These are phyloP conservation scores for Brassica carinata DNA, from an alignment of 345 rosid genomes.

Conservation along the genomic window DNA sequence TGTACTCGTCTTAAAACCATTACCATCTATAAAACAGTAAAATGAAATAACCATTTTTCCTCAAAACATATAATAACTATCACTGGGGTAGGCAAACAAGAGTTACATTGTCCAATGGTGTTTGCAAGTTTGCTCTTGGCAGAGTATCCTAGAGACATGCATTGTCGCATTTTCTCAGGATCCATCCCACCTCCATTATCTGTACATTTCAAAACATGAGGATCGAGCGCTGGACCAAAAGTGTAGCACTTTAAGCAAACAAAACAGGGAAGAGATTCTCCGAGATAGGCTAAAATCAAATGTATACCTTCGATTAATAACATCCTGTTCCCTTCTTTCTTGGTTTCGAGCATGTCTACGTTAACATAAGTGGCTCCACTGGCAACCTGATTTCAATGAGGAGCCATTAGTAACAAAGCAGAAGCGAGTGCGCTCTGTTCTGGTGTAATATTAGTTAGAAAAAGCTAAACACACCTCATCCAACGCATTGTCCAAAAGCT, in stretches of 20 bases:
- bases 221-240: constrained; percentile 2
- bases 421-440: background rate
- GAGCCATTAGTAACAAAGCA: constrained; percentile 12
- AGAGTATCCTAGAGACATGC: constrained; percentile 91
- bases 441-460: background rate
- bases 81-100: background rate
- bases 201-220: constrained; percentile 39
- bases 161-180: constrained; percentile 81
- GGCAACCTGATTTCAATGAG: constrained; percentile 49
- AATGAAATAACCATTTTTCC: background rate
- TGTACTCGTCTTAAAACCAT: constrained; percentile 97
- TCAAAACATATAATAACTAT: constrained; percentile 15
- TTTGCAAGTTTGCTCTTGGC: constrained; percentile 80
- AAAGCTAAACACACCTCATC: constrained; percentile 66
- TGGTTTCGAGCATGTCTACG: constrained; percentile 68
- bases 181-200: constrained; percentile 98
- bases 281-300: background rate
- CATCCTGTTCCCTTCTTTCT: constrained; percentile 70
- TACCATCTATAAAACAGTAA: constrained; percentile 62
- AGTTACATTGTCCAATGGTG: constrained; percentile 85
- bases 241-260: background rate
- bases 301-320: constrained; percentile 72
- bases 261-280: background rate
- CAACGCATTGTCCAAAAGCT: constrained; percentile 84
- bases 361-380: constrained; percentile 81